phyloP scores from a whole-genome alignment of 768 basidiomycete genomes.

The Termitomyces sp. region DNA sequence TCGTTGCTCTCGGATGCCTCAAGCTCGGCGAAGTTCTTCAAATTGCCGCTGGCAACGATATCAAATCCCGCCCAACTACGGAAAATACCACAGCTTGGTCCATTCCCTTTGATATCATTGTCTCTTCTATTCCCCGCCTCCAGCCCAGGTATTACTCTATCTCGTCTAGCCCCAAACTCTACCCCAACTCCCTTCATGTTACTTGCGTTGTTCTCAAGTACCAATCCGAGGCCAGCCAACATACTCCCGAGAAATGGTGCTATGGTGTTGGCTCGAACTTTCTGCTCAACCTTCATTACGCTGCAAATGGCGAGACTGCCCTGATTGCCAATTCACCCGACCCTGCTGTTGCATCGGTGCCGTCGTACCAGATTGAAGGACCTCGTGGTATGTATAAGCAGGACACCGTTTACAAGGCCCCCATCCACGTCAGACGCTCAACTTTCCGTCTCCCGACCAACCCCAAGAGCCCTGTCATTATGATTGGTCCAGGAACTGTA shows the following conservation, averaged over 20 bases:
- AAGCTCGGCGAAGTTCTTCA: conserved; percentile 94
- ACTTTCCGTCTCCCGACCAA: conserved; percentile 97
- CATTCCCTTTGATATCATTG: conserved; percentile 96
- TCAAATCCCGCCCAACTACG: conserved; percentile 52
- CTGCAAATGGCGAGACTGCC: conserved; percentile 56
- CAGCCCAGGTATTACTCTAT: conserved; percentile 99
- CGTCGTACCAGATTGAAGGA: conserved; percentile 84
- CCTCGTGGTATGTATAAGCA: conserved; percentile 83
- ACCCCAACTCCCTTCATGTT: conserved; percentile 88
- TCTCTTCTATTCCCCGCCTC: conserved; percentile 89
- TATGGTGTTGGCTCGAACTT: conserved; percentile 96
- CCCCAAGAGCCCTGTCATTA: conserved; percentile 97
- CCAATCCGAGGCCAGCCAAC: conserved; percentile 57
- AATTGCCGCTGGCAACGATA: conserved; percentile 80
- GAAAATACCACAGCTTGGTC: conserved; percentile 82
- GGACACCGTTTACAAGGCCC: conserved; percentile 75
- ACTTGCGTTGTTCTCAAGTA: conserved; percentile 96
- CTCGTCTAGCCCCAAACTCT: conserved; percentile 92
- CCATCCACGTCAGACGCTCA: conserved; percentile 92
- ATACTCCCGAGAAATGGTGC: conserved; percentile 62
- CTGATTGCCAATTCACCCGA: conserved; percentile 35
- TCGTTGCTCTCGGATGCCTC: conserved; percentile 79
- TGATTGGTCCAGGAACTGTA: conserved; percentile 98
- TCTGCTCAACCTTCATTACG: conserved; percentile 86
- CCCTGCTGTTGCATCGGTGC: conserved; percentile 44